phyloP scores from a whole-genome alignment of 257 asterid species.

The Solanum paucissectum region DNA sequence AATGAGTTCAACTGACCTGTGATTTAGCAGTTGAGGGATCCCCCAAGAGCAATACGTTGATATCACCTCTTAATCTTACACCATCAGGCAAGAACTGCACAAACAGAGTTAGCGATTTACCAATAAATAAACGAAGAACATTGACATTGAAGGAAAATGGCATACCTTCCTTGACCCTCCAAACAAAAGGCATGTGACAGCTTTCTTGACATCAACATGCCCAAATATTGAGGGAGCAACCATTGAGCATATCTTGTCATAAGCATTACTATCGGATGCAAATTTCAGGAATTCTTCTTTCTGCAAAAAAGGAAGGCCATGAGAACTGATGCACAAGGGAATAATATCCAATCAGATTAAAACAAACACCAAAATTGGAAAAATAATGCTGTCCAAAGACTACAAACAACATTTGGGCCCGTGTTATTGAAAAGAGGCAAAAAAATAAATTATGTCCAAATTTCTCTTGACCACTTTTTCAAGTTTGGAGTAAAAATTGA shows the following conservation, averaged over 20 bases:
- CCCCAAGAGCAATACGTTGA: conserved; percentile 90
- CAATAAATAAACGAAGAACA: not conserved
- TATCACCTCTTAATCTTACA: conserved; percentile 95
- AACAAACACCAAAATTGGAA: not conserved
- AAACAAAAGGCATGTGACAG: conserved; percentile 90
- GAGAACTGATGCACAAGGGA: not conserved
- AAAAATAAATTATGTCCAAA: not conserved
- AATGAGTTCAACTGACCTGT: conserved; percentile 44
- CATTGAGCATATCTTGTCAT: conserved; percentile 70
- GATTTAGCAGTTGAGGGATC: conserved; percentile 99
- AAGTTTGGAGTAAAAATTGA: not conserved
- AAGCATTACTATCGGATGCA: conserved; percentile 70
- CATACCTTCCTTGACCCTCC: conserved; percentile 97
- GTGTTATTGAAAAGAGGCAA: not conserved
- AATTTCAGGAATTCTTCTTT: conserved; percentile 79
- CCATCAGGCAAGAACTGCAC: conserved; percentile 87
- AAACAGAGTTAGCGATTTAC: conserved; percentile 1
- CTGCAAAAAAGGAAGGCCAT: conserved; percentile 13
- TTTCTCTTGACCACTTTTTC: not conserved
- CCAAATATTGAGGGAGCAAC: conserved; percentile 97
- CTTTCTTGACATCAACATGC: conserved; percentile 85
- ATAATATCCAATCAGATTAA: not conserved
- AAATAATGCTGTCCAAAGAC: not conserved
- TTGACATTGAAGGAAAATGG: not conserved
- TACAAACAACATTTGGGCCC: not conserved